Percentiles rank a stretch among this genome's conserved stretches.
phyloP scores from a whole-genome alignment of 305 asterid species.

The Fraxinus dipetala region DNA sequence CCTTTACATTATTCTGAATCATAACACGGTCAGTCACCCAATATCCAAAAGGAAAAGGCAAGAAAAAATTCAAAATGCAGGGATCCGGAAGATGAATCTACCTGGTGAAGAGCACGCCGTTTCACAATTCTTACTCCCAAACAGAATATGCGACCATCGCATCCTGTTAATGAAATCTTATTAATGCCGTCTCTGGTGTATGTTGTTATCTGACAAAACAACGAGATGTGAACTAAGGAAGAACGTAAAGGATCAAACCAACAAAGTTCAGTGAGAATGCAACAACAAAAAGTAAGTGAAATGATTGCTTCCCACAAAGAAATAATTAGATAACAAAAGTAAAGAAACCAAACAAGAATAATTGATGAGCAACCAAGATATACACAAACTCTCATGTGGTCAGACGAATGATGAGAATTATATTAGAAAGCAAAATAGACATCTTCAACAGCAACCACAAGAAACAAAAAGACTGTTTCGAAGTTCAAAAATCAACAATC shows the following conservation, averaged over 20 bases:
- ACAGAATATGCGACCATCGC: slow-evolving; percentile 89
- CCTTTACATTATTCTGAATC: slow-evolving; percentile 16
- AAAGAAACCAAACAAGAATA: not conserved
- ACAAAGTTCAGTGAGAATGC: slow-evolving; percentile 13
- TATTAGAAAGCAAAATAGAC: not conserved
- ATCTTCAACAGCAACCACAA: not conserved
- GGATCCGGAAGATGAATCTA: slow-evolving; percentile 25
- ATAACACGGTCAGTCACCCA: slow-evolving; percentile 4
- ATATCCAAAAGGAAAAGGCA: not conserved
- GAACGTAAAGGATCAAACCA: slow-evolving; percentile 13
- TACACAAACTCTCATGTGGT: not conserved
- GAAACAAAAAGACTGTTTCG: not conserved
- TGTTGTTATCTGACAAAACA: slow-evolving; percentile 71
- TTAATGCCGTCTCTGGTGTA: slow-evolving; percentile 93
- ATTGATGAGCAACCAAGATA: not conserved
- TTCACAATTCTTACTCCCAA: slow-evolving; percentile 90
- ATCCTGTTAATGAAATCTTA: slow-evolving; percentile 76
- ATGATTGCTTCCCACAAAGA: not conserved
- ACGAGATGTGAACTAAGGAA: slow-evolving; percentile 28
- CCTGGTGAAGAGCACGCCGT: slow-evolving; percentile 87
- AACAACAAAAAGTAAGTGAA: not conserved
- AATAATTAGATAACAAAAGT: not conserved
- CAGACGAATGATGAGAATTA: not conserved
- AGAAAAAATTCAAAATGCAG: slow-evolving; percentile 15
- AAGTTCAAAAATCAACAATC: not conserved